Base-by-base conservation (phyloP, 1,284 basidiomycete species). In the Ustilago vetiveriae region DNA sequence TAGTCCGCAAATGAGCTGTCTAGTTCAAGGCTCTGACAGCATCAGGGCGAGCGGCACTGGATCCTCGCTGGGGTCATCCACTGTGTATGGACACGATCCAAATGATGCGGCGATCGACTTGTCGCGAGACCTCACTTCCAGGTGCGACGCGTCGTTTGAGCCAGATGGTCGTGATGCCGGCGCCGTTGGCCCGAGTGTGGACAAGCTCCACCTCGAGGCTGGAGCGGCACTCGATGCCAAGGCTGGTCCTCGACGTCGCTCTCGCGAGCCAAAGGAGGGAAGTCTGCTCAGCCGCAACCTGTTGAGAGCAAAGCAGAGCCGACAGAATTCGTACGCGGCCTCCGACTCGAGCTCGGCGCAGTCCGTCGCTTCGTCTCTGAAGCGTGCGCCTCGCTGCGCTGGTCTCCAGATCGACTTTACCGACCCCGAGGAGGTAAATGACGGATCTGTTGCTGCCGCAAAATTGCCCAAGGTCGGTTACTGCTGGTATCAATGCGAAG, bases 401-500 rank as follows among this genome's bases (percentile, higher is more conserved):
- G 51, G 62, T 4, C 19, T 69, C 9, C 66, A 50, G 19, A 58
- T 68, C 26, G 53, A 60, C 14, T 57, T 57, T 11, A 46, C 57
- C 21, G 66, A 52, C 48, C 42, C 59, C 30, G 38, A 40, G 19
- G 14, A 46, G 45, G 42, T 11, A 9, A 41, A n/a, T 23, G 29
- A 35, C 14, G n/a, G 47, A 7, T 27, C 21, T 27, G 41, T 17
- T 10, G 27, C 13, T 21, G 30, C 13, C 14, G 26, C 16, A 4
- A 19, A 33, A 35, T 14, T 26, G 9, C 17, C 19, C n/a, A 29
- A 13, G 22, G 7, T 43, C 11, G 37, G 52, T 13, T 38, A 53
- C 32, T 68, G 62, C 53, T 75, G 73, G 73, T 73, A 65, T 35
- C 70, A 75, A 33, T 72, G 66, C 45, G 66, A 73, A 26, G 55